Base-by-base conservation (phyloP, 78 protist genomes). In the Guillardia theta region DNA sequence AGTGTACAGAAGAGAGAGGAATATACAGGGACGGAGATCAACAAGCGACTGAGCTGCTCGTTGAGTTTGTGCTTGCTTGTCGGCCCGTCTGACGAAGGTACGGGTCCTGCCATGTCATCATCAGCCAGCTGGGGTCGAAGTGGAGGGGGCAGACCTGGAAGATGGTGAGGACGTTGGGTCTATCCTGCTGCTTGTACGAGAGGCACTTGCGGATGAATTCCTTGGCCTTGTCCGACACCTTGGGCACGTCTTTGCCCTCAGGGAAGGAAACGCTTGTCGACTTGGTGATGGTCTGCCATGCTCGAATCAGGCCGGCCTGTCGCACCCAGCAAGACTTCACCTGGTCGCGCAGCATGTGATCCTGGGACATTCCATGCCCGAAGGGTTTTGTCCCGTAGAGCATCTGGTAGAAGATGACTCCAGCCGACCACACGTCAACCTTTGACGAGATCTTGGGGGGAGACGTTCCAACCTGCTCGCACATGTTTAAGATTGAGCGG, bases 401-500 rank as follows among this genome's bases (percentile, higher is more conserved):
- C 83, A 70, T 70, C 41, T 70, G 83, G 41, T 70, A 70, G 83
- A 70, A 70, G 83, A 70, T 70, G 9, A 70, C 83, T 4, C 83
- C 83, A 12, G 83, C 83, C 21, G 83, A 70, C 83, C 83, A 70
- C 41, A 70, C 83, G 41, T 70, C 83, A 43, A 70, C 83, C 83
- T 70, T 70, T 12, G 83, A 70, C 27, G 83, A 70, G 33, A 70
- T 70, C 41, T 70, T 70, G 33, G 83, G 83, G 21, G 83, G 83
- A 4, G 83, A 22, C 36, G 83, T 36, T 24, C 83, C 83, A 3
- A 70, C 83, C n/a, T n/a, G n/a, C n/a, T n/a, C n/a, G n/a, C n/a
- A n/a, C n/a, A n/a, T n/a, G n/a, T n/a, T n/a, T n/a, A n/a, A n/a
- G n/a, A n/a, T n/a, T n/a, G n/a, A n/a, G n/a, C n/a, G n/a, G n/a